These are phyloP conservation scores for Poa pratensis DNA, from an alignment of 176 grass and related monocot species.

Conservation along the genomic window DNA sequence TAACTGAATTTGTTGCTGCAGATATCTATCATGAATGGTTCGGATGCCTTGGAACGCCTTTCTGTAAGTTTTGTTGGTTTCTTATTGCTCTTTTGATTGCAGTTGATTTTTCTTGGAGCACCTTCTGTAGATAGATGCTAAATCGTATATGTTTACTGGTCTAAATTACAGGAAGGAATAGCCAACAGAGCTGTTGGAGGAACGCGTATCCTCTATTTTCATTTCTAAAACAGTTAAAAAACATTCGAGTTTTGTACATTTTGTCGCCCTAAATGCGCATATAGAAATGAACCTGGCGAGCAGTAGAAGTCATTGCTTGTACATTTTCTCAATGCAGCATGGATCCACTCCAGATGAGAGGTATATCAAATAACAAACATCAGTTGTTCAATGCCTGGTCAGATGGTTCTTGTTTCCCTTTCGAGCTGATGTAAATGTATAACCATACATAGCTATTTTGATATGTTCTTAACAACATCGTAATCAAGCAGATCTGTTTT, in stretches of 20 bases:
- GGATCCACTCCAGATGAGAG: slow-evolving; percentile 62
- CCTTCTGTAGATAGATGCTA: slow-evolving; percentile 22
- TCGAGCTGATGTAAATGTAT: neutral
- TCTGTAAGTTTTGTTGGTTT: slow-evolving; percentile 74
- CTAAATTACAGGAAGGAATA: slow-evolving; percentile 78
- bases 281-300: slow-evolving; percentile 91
- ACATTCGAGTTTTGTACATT: slow-evolving; percentile 28
- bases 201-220: slow-evolving; percentile 73
- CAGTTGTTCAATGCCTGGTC: slow-evolving; percentile 9
- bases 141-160: slow-evolving; percentile 14
- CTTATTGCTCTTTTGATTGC: slow-evolving; percentile 63
- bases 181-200: slow-evolving; percentile 92
- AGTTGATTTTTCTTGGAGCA: neutral
- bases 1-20: slow-evolving; percentile 46
- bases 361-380: slow-evolving; percentile 42
- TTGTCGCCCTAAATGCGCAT: slow-evolving; percentile 31
- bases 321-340: slow-evolving; percentile 81
- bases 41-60: slow-evolving; percentile 69
- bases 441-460: neutral
- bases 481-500: neutral
- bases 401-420: neutral
- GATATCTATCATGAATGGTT: slow-evolving; percentile 65
- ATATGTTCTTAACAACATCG: neutral
- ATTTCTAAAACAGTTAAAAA: slow-evolving; percentile 44
- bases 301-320: slow-evolving; percentile 91